phyloP scores from a whole-genome alignment of 1,284 basidiomycete species.

The Microbotryum scabiosae region DNA sequence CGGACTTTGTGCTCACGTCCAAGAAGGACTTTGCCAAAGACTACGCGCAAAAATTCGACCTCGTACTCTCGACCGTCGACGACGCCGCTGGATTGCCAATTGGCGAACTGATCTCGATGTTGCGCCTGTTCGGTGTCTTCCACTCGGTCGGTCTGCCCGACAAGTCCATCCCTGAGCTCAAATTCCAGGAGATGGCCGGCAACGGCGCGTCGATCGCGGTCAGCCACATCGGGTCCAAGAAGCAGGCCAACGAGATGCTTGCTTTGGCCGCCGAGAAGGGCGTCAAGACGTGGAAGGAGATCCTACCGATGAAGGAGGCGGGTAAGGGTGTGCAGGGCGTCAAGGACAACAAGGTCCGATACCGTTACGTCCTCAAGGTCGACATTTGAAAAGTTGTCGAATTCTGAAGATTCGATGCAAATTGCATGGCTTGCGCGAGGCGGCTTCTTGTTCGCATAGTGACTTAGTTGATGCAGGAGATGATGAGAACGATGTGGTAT shows the following conservation, averaged over 20 bases:
- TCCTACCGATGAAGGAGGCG: conserved; percentile 53
- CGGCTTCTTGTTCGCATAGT: too few relatives aligned
- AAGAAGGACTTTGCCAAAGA: conserved; percentile 44
- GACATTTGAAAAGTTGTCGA: conserved; percentile 4
- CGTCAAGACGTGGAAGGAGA: conserved; percentile 45
- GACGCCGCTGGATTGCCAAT: conserved; percentile 39
- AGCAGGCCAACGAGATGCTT: conserved; percentile 55
- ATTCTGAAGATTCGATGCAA: too few relatives aligned
- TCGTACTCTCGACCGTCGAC: conserved; percentile 53
- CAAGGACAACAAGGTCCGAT: conserved; percentile 50
- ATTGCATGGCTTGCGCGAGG: too few relatives aligned
- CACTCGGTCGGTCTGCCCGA: conserved; percentile 52
- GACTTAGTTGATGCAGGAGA: too few relatives aligned
- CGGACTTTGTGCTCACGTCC: conserved; percentile 27
- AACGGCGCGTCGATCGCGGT: conserved; percentile 45
- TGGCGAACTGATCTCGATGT: conserved; percentile 45
- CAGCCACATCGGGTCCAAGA: conserved; percentile 50
- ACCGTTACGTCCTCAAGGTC: conserved; percentile 41
- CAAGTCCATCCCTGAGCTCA: conserved; percentile 43
- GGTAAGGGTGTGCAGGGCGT: conserved; percentile 51
- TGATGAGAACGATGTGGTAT: too few relatives aligned
- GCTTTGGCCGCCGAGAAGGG: conserved; percentile 52
- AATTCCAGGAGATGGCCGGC: conserved; percentile 41
- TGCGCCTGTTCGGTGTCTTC: conserved; percentile 50
- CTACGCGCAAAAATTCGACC: conserved; percentile 48